Percentiles rank a stretch among this genome's conserved stretches.
These are phyloP conservation scores for Fusarium humuli DNA, from an alignment of 2,329 filamentous ascomycete genomes.

Conservation along the genomic window DNA sequence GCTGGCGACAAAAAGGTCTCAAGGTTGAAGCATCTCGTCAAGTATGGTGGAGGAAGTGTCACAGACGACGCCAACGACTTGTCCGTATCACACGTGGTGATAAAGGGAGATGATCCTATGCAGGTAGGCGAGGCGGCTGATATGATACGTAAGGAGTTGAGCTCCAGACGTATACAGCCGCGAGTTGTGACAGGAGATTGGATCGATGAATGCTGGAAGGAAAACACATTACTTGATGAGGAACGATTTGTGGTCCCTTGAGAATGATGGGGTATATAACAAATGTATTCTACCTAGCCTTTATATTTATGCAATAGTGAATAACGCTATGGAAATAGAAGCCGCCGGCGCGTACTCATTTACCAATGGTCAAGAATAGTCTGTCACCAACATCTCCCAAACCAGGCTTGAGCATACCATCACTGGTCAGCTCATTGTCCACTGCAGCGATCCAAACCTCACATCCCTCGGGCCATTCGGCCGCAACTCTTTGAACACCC, in stretches of 20 bases:
- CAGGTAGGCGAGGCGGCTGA: slow-evolving; percentile 53
- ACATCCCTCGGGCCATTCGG: slow-evolving; percentile 80
- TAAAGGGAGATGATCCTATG: slow-evolving; percentile 57
- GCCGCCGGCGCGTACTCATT: slow-evolving; percentile 60
- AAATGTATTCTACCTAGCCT: slow-evolving; percentile 38
- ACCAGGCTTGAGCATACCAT: slow-evolving; percentile 91
- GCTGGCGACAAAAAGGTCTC: slow-evolving; percentile 53
- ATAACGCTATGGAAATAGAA: slow-evolving; percentile 9
- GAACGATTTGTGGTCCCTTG: slow-evolving; percentile 63
- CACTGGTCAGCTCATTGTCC: slow-evolving; percentile 78
- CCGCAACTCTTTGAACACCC: slow-evolving; percentile 78
- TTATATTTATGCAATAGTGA: slow-evolving; percentile 28
- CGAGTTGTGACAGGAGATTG: slow-evolving; percentile 77
- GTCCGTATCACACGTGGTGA: slow-evolving; percentile 78
- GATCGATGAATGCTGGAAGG: slow-evolving; percentile 84
- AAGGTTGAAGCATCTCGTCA: slow-evolving; percentile 66
- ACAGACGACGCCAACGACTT: slow-evolving; percentile 62
- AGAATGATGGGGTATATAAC: slow-evolving; percentile 30
- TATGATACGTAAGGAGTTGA: slow-evolving; percentile 60
- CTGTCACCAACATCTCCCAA: slow-evolving; percentile 92
- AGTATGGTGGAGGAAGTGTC: slow-evolving; percentile 76
- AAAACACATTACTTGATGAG: slow-evolving; percentile 83
- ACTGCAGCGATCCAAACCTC: slow-evolving; percentile 87
- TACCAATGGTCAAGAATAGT: slow-evolving; percentile 88
- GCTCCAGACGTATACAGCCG: slow-evolving; percentile 65